A percentile compares a stretch with the other conserved stretches of the same genome.
phyloP scores from a whole-genome alignment of 1,284 basidiomycete species.

The Ceratobasidium sp. region DNA sequence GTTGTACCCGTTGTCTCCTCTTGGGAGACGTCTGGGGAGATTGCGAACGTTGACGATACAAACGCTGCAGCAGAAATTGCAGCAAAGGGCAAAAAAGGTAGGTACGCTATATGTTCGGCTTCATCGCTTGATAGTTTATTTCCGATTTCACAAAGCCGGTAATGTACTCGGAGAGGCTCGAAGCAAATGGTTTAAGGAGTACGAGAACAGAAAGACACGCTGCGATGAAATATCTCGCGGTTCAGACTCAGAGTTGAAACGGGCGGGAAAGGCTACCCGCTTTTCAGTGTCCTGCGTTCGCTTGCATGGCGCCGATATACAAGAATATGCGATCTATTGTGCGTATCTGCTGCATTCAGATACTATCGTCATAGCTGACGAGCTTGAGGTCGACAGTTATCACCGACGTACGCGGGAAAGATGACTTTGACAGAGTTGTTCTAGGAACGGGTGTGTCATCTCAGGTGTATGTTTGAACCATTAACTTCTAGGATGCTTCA shows the following conservation, averaged over 20 bases:
- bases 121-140: background rate
- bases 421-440: background rate
- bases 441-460: constrained; percentile 6
- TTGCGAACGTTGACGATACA: constrained; percentile 23
- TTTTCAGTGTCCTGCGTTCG: background rate
- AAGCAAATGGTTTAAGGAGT: constrained; percentile 2
- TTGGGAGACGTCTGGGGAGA: constrained; percentile 19
- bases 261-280: background rate
- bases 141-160: background rate
- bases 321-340: background rate
- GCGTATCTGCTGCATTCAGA: background rate
- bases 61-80: constrained; percentile 13
- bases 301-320: background rate
- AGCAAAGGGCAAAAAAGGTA: constrained; percentile 31
- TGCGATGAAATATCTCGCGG: background rate
- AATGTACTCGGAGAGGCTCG: constrained; percentile 32
- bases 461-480: background rate
- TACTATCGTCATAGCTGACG: background rate
- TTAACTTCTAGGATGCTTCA: background rate
- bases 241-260: constrained; percentile 6
- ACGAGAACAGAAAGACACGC: background rate
- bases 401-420: background rate
- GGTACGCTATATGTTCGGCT: background rate
- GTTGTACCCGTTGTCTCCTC: constrained; percentile 14
- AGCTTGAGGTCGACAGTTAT: background rate